phyloP scores from a whole-genome alignment of 2,329 filamentous ascomycete species.

The Trichophaea hybrida region DNA sequence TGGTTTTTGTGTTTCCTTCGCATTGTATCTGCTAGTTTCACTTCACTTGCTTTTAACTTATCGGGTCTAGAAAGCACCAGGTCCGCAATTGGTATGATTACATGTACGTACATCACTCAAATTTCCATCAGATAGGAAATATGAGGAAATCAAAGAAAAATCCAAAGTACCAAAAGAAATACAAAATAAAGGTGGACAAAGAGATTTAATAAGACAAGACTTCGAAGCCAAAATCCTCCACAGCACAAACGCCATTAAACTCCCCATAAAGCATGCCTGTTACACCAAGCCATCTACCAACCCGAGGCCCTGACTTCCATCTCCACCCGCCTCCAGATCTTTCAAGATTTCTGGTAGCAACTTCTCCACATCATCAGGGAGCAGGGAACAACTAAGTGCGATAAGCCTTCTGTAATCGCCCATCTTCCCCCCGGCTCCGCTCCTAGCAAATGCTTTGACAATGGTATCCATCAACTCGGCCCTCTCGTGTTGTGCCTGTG shows the following conservation, averaged over 20 bases:
- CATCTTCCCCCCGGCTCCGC: constrained; percentile 25
- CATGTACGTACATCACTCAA: too few relatives aligned
- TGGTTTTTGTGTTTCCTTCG: too few relatives aligned
- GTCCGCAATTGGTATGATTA: too few relatives aligned
- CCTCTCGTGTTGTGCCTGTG: constrained; percentile 23
- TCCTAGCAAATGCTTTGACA: constrained; percentile 25
- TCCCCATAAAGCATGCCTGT: neutral
- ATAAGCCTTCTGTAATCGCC: constrained; percentile 27
- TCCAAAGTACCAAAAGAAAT: neutral
- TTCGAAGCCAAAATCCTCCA: neutral
- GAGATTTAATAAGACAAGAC: neutral
- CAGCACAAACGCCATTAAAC: neutral
- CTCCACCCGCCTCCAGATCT: constrained; percentile 24
- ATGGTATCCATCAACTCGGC: constrained; percentile 26
- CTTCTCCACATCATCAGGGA: constrained; percentile 26
- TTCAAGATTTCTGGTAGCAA: constrained; percentile 27
- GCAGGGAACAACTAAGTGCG: constrained; percentile 25
- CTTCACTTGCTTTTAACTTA: too few relatives aligned
- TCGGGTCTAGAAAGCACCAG: too few relatives aligned
- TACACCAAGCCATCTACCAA: neutral
- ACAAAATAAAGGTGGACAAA: neutral
- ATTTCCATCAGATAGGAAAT: too few relatives aligned
- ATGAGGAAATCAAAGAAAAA: too few relatives aligned
- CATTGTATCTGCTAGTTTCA: too few relatives aligned
- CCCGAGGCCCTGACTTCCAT: constrained; percentile 7